A percentile compares a stretch with the other conserved stretches of the same genome.
Conservation (phyloP, 148 eudicot species). For the Rhododendron molle region DNA sequence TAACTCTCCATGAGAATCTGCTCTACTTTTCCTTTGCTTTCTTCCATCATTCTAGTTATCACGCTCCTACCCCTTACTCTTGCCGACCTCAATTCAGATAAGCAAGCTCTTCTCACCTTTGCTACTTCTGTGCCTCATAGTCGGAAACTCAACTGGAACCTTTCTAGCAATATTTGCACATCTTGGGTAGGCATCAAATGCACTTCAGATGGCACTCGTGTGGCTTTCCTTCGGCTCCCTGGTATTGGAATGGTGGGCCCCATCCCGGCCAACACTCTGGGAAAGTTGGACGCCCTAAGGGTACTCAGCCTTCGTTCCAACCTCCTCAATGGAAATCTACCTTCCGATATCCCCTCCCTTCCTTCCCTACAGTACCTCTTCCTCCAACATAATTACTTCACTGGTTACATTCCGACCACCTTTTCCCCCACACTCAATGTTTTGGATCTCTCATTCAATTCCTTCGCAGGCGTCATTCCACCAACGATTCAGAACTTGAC, state of each 20-base stretch:
- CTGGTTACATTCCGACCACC: conserved; percentile 30
- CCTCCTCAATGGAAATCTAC: conserved; percentile 28
- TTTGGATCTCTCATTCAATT: conserved; percentile 39
- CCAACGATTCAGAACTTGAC: conserved; percentile 24
- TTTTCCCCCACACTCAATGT: conserved; percentile 24
- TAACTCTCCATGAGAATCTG: conserved; percentile 14
- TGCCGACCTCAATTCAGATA: conserved; percentile 13
- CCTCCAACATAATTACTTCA: conserved; percentile 38
- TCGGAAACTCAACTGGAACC: conserved; percentile 14
- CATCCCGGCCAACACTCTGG: conserved; percentile 30
- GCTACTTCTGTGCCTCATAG: conserved; percentile 16
- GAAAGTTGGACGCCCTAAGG: conserved; percentile 21
- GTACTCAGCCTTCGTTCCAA: conserved; percentile 34
- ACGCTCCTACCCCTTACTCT: conserved; percentile 5
- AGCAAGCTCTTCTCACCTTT: conserved; percentile 17
- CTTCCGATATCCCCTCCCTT: conserved; percentile 32
- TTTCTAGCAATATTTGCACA: conserved; percentile 6
- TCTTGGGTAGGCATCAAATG: conserved; percentile 27
- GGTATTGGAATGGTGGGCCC: conserved; percentile 30
- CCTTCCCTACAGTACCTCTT: conserved; percentile 30
- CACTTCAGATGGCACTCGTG: conserved; percentile 20
- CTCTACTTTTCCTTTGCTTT: conserved; percentile 4
- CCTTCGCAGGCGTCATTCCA: conserved; percentile 34
- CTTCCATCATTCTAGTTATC: conserved; percentile 9
- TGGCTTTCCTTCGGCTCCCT: conserved; percentile 28